These are phyloP conservation scores for Picea engelmannii DNA, from an alignment of 83 land plant species.

Conservation along the genomic window DNA sequence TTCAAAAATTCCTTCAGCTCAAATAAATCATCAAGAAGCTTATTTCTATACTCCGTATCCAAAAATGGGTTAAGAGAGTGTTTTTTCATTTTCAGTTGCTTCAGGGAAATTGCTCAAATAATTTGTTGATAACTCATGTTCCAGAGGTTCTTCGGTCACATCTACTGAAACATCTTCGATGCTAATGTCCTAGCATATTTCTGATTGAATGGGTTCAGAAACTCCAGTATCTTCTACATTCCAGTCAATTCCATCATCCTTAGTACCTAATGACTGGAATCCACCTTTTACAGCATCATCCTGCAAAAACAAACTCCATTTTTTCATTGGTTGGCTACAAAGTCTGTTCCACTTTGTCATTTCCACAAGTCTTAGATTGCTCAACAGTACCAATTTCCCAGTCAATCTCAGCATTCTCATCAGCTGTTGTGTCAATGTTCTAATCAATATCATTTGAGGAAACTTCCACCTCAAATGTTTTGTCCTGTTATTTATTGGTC, in stretches of 20 bases:
- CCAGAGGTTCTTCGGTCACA: conserved; percentile 31
- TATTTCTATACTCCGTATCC: no score
- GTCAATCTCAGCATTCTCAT: conserved; percentile 4
- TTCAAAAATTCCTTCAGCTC: no score
- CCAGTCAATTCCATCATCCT: conserved; percentile 17
- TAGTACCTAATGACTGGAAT: background rate
- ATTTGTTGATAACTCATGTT: background rate
- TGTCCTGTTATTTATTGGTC: conserved; percentile 7
- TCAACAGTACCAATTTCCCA: background rate
- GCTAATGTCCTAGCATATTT: conserved; percentile 74
- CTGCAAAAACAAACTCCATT: background rate
- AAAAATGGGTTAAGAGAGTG: no score
- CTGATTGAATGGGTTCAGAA: conserved; percentile 36
- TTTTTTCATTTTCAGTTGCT: no score
- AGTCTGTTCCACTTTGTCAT: background rate
- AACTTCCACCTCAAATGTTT: background rate
- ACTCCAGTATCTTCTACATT: conserved; percentile 14
- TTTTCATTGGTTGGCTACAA: background rate
- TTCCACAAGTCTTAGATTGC: no score
- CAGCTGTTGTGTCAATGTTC: no score
- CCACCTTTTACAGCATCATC: background rate
- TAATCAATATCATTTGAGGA: no score
- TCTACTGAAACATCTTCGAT: conserved; percentile 64
- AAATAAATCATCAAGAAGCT: no score
- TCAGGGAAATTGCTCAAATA: no score